Conservation (phyloP, 345 rosid genomes). For the Microthlaspi erraticum region DNA sequence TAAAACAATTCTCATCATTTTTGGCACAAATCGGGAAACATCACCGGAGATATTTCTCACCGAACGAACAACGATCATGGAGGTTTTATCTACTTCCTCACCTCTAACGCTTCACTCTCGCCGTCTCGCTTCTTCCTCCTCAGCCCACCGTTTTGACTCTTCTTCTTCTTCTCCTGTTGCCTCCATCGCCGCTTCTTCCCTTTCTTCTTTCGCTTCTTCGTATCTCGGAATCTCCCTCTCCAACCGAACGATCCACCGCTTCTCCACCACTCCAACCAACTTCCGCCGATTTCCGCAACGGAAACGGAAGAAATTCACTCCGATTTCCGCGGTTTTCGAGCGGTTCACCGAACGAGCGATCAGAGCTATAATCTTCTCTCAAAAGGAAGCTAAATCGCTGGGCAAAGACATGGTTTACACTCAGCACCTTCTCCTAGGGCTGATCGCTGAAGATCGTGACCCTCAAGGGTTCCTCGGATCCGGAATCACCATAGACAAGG, state of each 20-base stretch:
- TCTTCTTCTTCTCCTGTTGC: conserved; percentile 32
- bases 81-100: conserved; percentile 65
- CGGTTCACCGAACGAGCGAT: conserved; percentile 77
- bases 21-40: conserved; percentile 25
- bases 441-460: conserved; percentile 79
- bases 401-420: conserved; percentile 86
- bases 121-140: conserved; percentile 42
- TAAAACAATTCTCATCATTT: neutral
- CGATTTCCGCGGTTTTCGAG: conserved; percentile 81
- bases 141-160: conserved; percentile 37
- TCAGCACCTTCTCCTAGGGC: conserved; percentile 82
- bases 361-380: conserved; percentile 80
- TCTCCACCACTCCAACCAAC: conserved; percentile 25
- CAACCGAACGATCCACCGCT: conserved; percentile 35
- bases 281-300: conserved; percentile 33
- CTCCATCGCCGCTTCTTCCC: conserved; percentile 42
- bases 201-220: conserved; percentile 59
- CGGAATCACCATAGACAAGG: conserved; percentile 66
- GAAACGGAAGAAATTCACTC: conserved; percentile 51
- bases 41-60: conserved; percentile 20
- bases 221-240: conserved; percentile 63
- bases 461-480: conserved; percentile 85
- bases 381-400: conserved; percentile 73
- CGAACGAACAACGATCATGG: conserved; percentile 46
- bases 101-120: conserved; percentile 60